Evolutionary conservation across 768 basidiomycete genomes (phyloP).

Genomic region (Crucibulum laeve): DNA sequence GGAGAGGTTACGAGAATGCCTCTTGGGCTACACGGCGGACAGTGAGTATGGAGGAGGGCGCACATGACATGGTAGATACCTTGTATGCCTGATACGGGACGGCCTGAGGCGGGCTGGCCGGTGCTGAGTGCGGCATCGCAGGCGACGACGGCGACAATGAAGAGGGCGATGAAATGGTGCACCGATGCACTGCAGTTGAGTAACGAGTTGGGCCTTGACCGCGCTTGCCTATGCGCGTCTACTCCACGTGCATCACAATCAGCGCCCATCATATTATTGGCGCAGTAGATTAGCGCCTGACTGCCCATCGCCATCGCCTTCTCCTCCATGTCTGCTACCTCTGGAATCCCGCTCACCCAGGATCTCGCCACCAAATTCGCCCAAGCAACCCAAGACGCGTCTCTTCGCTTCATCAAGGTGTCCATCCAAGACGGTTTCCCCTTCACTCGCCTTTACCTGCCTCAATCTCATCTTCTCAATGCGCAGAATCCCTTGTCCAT

Average conservation of each 20-base stretch:
- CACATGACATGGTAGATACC: conserved; percentile 20
- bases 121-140: neutral
- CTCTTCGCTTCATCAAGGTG: conserved; percentile 72
- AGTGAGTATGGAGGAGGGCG: conserved; percentile 7
- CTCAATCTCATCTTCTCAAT: conserved; percentile 9
- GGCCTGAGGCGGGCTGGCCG: neutral
- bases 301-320: neutral
- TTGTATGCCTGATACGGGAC: conserved; percentile 52
- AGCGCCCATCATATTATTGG: too few species aligned
- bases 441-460: conserved; percentile 6
- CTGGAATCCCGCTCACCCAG: conserved; percentile 63
- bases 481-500: conserved; percentile 64
- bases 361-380: conserved; percentile 57
- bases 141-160: too few species aligned
- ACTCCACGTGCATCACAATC: too few species aligned
- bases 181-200: too few species aligned
- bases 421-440: conserved; percentile 67
- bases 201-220: too few species aligned
- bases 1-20: conserved; percentile 36
- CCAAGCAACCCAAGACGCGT: conserved; percentile 43
- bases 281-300: neutral
- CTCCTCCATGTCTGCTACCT: conserved; percentile 62
- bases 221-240: too few species aligned
- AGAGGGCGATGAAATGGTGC: too few species aligned
- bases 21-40: conserved; percentile 33